Base-by-base conservation (phyloP, 176 grass and related monocot genomes). In the Calamus simplicifolius region DNA sequence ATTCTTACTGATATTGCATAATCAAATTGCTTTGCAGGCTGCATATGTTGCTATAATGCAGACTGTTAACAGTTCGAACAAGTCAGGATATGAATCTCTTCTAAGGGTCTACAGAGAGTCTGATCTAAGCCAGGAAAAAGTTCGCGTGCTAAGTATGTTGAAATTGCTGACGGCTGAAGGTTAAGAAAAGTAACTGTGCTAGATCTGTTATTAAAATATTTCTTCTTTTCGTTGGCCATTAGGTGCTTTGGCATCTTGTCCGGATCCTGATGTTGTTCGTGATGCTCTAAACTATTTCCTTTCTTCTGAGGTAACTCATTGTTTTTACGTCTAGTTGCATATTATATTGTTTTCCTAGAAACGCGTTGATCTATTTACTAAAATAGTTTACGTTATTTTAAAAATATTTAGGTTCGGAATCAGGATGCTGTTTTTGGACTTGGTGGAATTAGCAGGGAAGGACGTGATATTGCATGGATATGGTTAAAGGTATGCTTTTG, bases 71-170 rank as follows among this genome's bases (percentile, higher is more conserved):
- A 87, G 75, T 74, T 76, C 86, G 3, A 77, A 96, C 64, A 87
- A 74, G 62, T 51, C 56, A 73, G 86, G 91, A 25, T 90, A 90
- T 69, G 83, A 87, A 85, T 87, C 83, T 49, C 91, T 96, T 12
- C 63, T 90, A 60, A 90, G 54, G 75, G 70, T 90, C 62, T 96
- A 90, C 29, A 84, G 83, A 71, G 92, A 97, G 80, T 82, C 81
- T 72, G 92, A 97, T 82, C 75, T 97, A 29, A 85, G 83, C 69
- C 92, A 97, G 84, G 92, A 97, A 75, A 97, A 97, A 91, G 80
- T 81, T 62, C 84, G 83, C 26, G 74, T 97, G 29, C 80, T 97
- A 82, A 75, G 92, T 85, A 77, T 62, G 29, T 69, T 18, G 35
- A 43, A 13, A 43, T 43, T 43, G 35, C 35, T 43, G 2, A 12